Evolutionary conservation across 1,284 basidiomycete genomes (phyloP), one percentile per base, ranked within the genome.

Genomic region (Ceratobasidium theobromae): DNA sequence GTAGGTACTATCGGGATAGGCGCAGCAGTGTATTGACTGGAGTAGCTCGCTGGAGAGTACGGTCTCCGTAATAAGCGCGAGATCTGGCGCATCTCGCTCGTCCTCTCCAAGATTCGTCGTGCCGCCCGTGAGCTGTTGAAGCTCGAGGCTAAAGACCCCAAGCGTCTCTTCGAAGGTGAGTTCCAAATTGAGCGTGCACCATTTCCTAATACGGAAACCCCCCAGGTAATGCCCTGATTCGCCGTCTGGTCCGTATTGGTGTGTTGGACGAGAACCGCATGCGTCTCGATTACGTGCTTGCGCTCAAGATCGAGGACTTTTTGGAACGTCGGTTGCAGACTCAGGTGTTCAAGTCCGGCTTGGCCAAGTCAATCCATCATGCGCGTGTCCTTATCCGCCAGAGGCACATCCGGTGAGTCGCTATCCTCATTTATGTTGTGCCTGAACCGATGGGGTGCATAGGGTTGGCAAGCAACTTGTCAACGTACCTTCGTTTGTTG

Each of bases 31-130:
- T 60, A 45, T 5, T 11, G 27, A 23, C 25, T 28, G 2, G 41
- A 30, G 11, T 53, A 94, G 93, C 94, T 98, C 80, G 95, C 95
- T 70, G 96, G 96, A 81, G 97, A 99, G 84, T 99, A 96, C 84
- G 96, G 96, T 81, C 93, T 99, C 76, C 93, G 95, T 80, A 99
- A 98, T 92, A 99, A 99, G 87, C 92, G 94, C 77, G 96, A 99
- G 84, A 98, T 99, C 83, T 99, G 96, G 96, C 93, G 97, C 77
- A 98, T 99, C 79, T 89, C 95, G 78, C 89, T 99, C 76, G 88
- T 88, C 77, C 89, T 99, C 69, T 99, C 97, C 77, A 98, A 99
- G 86, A 99, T 99, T 78, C 95, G 96, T 85, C 95, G 97, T 90
- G 97, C 96, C 70, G 97, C 96, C 72, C 96, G 96, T 91, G 96